Percentiles rank a stretch among this genome's conserved stretches.
These are phyloP conservation scores for Gonium pectorale DNA, from an alignment of 139 green algal species.

Conservation along the genomic window DNA sequence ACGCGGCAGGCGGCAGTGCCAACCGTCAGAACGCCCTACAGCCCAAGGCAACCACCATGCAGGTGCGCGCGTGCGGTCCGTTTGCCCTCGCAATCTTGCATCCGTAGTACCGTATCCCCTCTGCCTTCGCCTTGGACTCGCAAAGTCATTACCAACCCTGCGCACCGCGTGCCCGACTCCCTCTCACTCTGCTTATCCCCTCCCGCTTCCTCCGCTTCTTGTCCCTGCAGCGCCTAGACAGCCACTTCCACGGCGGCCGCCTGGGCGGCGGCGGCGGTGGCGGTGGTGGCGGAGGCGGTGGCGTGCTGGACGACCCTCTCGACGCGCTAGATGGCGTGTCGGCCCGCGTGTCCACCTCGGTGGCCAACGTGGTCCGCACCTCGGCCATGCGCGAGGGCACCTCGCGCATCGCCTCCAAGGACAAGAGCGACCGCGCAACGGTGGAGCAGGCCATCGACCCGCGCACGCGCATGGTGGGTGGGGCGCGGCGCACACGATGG, in stretches of 20 bases:
- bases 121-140: no score
- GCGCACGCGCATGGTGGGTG: slow-evolving; percentile 89
- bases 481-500: no score
- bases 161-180: no score
- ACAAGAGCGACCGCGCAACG: slow-evolving; percentile 94
- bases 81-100: no score
- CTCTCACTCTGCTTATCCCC: not conserved
- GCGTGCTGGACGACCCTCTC: slow-evolving; percentile 59
- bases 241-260: slow-evolving; percentile 56
- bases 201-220: not conserved
- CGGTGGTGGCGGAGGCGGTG: slow-evolving; percentile 2
- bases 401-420: slow-evolving; percentile 45
- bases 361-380: slow-evolving; percentile 56
- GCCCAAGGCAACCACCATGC: slow-evolving; percentile 58
- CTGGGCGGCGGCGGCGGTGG: slow-evolving; percentile 7
- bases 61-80: slow-evolving; percentile 44
- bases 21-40: slow-evolving; percentile 55
- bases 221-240: slow-evolving; percentile 65
- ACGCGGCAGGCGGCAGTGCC: slow-evolving; percentile 41
- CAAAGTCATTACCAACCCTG: no score
- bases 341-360: slow-evolving; percentile 49
- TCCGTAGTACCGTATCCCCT: no score
- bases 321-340: slow-evolving; percentile 63
- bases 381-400: slow-evolving; percentile 45
- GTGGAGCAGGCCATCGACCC: slow-evolving; percentile 94